These are phyloP conservation scores for Anthoceros angustus DNA, from an alignment of 225 moss, liverwort and hornwort genomes.

Conservation along the genomic window DNA sequence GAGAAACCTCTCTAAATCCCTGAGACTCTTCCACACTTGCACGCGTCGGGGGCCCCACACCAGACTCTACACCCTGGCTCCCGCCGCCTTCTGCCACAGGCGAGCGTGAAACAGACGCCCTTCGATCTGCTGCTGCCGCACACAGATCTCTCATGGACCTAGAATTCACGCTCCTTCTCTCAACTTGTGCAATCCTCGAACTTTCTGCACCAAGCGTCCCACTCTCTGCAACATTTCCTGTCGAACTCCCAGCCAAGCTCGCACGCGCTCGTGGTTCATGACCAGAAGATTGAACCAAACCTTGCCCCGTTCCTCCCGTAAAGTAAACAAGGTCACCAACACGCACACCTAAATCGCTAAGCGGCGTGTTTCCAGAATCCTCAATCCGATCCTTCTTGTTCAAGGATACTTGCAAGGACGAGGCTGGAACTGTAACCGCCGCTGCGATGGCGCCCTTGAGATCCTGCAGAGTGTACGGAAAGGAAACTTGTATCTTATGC, in stretches of 20 bases:
- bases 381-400: conserved; percentile 63
- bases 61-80: too few species aligned
- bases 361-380: conserved; percentile 34
- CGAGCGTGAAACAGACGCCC: not conserved
- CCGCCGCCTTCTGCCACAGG: not conserved
- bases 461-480: conserved; percentile 39
- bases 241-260: conserved; percentile 7
- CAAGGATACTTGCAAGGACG: conserved; percentile 45
- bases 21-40: not conserved
- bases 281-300: conserved; percentile 1
- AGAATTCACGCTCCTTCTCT: not conserved
- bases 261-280: not conserved
- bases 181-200: not conserved
- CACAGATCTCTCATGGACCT: not conserved
- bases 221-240: not conserved
- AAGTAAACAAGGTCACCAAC: conserved; percentile 73
- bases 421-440: conserved; percentile 25
- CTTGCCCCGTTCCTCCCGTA: conserved; percentile 21
- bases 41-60: not conserved
- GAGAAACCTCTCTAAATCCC: too few species aligned
- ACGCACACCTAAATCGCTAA: conserved; percentile 62
- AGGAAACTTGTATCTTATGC: conserved; percentile 44
- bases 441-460: conserved; percentile 49
- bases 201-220: not conserved
- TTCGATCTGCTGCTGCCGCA: not conserved